Percentiles rank a stretch among this genome's conserved stretches.
Conservation (phyloP, 768 basidiomycete species). For the Hydnum rufescens region DNA sequence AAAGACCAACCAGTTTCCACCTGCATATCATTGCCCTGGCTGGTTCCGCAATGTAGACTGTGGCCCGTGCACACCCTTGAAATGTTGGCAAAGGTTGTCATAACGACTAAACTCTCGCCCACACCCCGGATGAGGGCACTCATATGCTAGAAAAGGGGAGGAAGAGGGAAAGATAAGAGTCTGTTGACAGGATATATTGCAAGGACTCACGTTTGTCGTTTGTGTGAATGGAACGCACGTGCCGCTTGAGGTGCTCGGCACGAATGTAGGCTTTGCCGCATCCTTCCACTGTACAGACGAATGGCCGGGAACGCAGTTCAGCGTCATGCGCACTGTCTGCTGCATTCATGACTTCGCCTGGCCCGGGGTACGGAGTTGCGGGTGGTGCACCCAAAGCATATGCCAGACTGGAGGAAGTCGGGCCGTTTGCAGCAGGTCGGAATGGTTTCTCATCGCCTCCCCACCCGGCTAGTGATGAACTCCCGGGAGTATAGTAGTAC, state of each 20-base stretch:
- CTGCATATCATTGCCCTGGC: too few relatives aligned
- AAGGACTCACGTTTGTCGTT: conserved; percentile 79
- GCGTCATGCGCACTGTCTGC: too few relatives aligned
- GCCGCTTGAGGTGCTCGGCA: conserved; percentile 78
- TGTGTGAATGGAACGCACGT: conserved; percentile 75
- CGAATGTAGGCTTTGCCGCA: conserved; percentile 79
- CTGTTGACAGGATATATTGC: too few relatives aligned
- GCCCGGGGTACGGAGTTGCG: too few relatives aligned
- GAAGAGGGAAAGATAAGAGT: conserved; percentile 5
- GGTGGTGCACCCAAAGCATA: too few relatives aligned
- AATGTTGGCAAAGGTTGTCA: conserved; percentile 63
- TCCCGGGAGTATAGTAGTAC: too few relatives aligned
- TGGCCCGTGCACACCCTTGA: conserved; percentile 21
- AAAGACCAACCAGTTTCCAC: too few relatives aligned
- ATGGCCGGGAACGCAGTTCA: conserved; percentile 21
- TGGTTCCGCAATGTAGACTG: too few relatives aligned
- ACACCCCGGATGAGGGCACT: conserved; percentile 46
- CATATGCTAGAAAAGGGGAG: conserved; percentile 32
- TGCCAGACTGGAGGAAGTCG: too few relatives aligned
- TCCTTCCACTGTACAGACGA: conserved; percentile 57
- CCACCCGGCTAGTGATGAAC: too few relatives aligned
- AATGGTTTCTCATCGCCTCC: not conserved
- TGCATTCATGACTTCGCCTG: too few relatives aligned
- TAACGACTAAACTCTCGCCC: conserved; percentile 59
- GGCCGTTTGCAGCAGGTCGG: too few relatives aligned